These are phyloP conservation scores for Delphinella strobiligena DNA, from an alignment of 2,329 filamentous ascomycete species.

Conservation along the genomic window DNA sequence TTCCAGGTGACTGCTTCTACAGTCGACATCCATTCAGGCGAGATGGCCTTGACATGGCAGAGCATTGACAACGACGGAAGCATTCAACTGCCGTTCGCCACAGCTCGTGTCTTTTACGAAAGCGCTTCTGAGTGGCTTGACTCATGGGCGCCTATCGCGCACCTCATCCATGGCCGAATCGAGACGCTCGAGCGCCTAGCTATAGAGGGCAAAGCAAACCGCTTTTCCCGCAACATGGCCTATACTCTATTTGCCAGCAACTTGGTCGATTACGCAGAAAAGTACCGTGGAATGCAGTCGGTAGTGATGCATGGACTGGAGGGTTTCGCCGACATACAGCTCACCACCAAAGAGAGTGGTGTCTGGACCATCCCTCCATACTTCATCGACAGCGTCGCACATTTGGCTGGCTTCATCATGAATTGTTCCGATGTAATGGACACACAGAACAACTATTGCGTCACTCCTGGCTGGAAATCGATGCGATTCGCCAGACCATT, in stretches of 20 bases:
- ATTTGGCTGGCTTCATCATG: conserved; percentile 17
- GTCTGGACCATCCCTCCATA: conserved; percentile 21
- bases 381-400: conserved; percentile 15
- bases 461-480: too few relatives aligned
- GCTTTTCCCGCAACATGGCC: conserved; percentile 20
- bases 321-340: conserved; percentile 19
- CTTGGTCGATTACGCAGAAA: conserved; percentile 16
- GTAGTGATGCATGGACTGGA: conserved; percentile 20
- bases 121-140: conserved; percentile 15
- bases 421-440: conserved; percentile 20
- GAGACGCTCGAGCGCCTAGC: too few relatives aligned
- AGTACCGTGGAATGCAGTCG: conserved; percentile 20
- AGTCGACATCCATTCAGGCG: conserved; percentile 2
- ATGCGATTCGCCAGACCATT: too few relatives aligned
- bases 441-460: conserved; percentile 20
- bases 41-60: conserved; percentile 7
- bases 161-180: too few relatives aligned
- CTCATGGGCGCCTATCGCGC: conserved; percentile 17
- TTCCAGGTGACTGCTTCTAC: too few relatives aligned
- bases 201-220: too few relatives aligned
- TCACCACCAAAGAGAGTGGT: conserved; percentile 15
- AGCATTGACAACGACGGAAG: conserved; percentile 18
- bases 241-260: conserved; percentile 22
- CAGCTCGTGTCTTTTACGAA: conserved; percentile 14
- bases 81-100: conserved; percentile 17